Conservation (phyloP, 2,329 filamentous ascomycete species). For the Nemania abortiva region DNA sequence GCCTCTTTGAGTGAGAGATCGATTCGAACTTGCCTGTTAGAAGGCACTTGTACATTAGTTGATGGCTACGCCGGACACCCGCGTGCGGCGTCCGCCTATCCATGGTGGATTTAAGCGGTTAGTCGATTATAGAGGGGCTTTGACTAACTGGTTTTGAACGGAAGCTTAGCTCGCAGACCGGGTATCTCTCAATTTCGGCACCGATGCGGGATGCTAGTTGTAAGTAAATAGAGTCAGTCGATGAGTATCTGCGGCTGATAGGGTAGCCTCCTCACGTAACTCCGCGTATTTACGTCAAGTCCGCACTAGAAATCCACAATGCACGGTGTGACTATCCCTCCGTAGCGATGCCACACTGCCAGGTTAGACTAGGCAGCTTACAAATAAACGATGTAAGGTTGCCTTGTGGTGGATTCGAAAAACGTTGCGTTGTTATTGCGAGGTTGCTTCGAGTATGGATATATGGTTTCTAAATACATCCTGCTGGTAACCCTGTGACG, state of each 20-base stretch:
- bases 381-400: neutral
- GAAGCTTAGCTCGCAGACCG: neutral
- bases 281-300: neutral
- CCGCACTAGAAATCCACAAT: neutral
- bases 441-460: slow-evolving; percentile 6
- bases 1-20: neutral
- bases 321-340: neutral
- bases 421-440: slow-evolving; percentile 7
- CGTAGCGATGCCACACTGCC: neutral
- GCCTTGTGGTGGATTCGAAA: neutral
- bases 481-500: slow-evolving; percentile 12
- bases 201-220: neutral
- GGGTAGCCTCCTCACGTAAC: neutral
- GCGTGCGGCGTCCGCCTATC: neutral
- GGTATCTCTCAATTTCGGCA: neutral
- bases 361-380: neutral
- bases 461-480: slow-evolving; percentile 4
- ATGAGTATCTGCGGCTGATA: neutral
- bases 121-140: too few species aligned
- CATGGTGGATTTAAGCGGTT: too few species aligned
- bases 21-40: neutral
- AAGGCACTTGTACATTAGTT: neutral
- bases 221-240: neutral
- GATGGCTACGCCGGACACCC: slow-evolving; percentile 2
- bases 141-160: neutral